phyloP scores from a whole-genome alignment of 208 protist genomes.

The Crithidia thermophila region DNA sequence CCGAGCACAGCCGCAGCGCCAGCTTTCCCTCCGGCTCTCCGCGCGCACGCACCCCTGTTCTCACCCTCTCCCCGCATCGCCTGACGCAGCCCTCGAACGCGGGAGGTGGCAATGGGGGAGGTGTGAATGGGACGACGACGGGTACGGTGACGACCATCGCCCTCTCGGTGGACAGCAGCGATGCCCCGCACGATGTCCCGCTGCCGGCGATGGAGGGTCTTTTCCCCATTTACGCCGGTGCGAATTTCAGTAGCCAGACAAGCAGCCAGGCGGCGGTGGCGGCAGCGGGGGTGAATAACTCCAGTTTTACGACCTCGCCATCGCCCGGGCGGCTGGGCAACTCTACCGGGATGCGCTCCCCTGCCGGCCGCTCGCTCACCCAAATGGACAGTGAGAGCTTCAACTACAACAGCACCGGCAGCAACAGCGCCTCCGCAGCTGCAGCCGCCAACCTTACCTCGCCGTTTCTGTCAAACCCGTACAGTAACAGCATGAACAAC shows the following conservation, averaged over 20 bases:
- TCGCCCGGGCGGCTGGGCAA: no score
- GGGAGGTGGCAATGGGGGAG: no score
- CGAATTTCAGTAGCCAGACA: neutral
- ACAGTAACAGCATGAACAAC: neutral
- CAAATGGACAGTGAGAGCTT: neutral
- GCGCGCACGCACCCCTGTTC: neutral
- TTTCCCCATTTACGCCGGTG: neutral
- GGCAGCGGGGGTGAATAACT: neutral
- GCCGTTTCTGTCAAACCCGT: neutral
- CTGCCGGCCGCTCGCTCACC: neutral
- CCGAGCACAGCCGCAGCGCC: conserved; percentile 1
- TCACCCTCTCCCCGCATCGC: neutral
- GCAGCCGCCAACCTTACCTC: neutral
- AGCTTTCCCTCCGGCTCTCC: neutral
- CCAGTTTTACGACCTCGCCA: no score
- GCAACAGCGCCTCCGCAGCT: neutral
- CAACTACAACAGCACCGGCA: neutral
- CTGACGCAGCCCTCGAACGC: neutral
- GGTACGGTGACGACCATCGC: no score
- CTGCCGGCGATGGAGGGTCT: conserved; percentile 5
- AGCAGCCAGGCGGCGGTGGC: neutral
- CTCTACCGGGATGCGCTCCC: neutral
- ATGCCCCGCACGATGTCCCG: conserved; percentile 21
- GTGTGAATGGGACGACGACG: no score
- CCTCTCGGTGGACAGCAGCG: neutral